These are phyloP conservation scores for Saitozyma sp. DNA, from an alignment of 768 basidiomycete species.

Conservation along the genomic window DNA sequence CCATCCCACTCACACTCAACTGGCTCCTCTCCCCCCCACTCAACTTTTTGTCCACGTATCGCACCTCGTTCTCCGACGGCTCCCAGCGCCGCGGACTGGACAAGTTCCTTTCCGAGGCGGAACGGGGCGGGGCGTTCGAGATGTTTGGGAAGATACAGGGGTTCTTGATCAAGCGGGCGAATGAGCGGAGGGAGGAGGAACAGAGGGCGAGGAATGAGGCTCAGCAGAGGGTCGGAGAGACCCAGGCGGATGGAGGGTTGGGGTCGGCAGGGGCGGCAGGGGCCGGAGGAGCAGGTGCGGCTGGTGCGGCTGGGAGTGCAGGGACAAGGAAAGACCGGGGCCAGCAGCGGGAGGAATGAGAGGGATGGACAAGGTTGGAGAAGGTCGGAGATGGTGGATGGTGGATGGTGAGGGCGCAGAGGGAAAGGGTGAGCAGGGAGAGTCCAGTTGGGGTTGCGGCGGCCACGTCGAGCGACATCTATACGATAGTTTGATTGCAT, in stretches of 20 bases:
- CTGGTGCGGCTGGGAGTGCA: background rate
- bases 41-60: constrained; percentile 25
- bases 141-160: constrained; percentile 27
- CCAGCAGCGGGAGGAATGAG: constrained; percentile 2
- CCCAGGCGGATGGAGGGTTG: background rate
- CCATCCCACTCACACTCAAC: constrained; percentile 24
- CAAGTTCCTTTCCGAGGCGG: constrained; percentile 16
- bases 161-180: constrained; percentile 17
- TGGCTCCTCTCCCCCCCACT: constrained; percentile 23
- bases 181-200: constrained; percentile 17
- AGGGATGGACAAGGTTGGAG: constrained; percentile 13
- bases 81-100: constrained; percentile 20
- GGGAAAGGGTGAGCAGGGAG: background rate
- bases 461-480: too few relatives aligned
- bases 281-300: background rate
- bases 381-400: constrained; percentile 10
- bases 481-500: too few relatives aligned
- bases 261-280: background rate
- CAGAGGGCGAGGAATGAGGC: constrained; percentile 19
- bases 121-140: constrained; percentile 19
- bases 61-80: constrained; percentile 34
- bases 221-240: constrained; percentile 10
- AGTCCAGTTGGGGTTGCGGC: background rate
- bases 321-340: constrained; percentile 1
- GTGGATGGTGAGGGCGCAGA: background rate